Evolutionary conservation across 2,329 filamentous ascomycete genomes (phyloP).

Genomic region (Gnomoniopsis smithogilvyi): DNA sequence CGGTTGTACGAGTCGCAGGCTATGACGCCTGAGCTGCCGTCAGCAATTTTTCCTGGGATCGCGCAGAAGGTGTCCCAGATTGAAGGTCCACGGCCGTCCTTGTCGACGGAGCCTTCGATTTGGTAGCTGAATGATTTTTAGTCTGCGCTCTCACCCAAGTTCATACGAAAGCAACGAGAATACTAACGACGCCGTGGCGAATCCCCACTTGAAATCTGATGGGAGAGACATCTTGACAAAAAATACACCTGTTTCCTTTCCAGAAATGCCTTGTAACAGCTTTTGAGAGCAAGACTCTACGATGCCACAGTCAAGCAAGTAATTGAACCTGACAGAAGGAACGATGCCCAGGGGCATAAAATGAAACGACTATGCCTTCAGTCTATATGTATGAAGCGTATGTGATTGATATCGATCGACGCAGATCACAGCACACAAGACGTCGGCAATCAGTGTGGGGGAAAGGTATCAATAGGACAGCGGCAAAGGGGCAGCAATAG

Average conservation of each 20-base stretch:
- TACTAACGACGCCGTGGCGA: constrained; percentile 71
- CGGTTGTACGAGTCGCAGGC: constrained; percentile 88
- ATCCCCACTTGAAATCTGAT: constrained; percentile 73
- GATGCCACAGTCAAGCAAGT: neutral
- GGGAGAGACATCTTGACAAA: constrained; percentile 53
- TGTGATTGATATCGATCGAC: neutral
- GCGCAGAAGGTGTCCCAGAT: constrained; percentile 92
- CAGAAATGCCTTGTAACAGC: neutral
- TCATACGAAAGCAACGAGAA: neutral
- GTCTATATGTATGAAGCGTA: neutral
- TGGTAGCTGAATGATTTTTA: constrained; percentile 62
- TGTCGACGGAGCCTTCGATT: constrained; percentile 72
- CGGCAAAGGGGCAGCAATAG: neutral
- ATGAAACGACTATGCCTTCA: neutral
- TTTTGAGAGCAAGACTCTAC: neutral
- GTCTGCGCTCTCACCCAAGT: neutral
- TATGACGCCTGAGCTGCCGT: constrained; percentile 68
- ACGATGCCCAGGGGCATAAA: neutral
- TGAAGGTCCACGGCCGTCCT: constrained; percentile 75
- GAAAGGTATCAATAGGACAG: neutral
- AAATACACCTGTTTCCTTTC: neutral
- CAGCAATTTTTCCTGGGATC: constrained; percentile 78
- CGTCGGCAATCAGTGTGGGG: neutral
- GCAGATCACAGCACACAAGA: neutral
- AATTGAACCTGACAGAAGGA: neutral